Conservation (phyloP, 202 grass and related monocot genomes). For the Panicum hallii region DNA sequence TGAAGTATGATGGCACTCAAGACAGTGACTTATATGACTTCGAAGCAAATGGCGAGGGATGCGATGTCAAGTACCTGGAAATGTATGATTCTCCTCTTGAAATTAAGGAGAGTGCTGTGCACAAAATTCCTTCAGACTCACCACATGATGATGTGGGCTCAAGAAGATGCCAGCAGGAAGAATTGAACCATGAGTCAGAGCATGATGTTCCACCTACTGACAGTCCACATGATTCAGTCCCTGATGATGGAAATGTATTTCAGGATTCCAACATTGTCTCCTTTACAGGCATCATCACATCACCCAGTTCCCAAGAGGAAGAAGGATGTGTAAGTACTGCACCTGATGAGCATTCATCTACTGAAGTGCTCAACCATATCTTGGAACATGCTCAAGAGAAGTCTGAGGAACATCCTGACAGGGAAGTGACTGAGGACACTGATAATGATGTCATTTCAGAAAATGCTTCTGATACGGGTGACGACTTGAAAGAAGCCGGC, state of each 20-base stretch:
- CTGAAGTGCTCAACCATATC: not conserved
- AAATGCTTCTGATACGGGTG: conserved; percentile 39
- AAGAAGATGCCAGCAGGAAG: conserved; percentile 42
- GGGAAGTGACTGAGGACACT: conserved; percentile 32
- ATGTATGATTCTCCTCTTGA: conserved; percentile 40
- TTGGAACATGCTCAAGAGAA: conserved; percentile 27
- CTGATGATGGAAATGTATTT: conserved; percentile 49
- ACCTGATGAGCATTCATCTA: conserved; percentile 19
- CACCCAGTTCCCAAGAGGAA: conserved; percentile 27
- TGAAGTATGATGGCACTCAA: conserved; percentile 71
- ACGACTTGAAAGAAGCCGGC: conserved; percentile 39
- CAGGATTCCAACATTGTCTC: conserved; percentile 24
- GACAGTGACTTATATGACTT: conserved; percentile 55
- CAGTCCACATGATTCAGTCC: conserved; percentile 50
- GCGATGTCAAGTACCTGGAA: conserved; percentile 43
- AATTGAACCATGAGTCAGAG: conserved; percentile 44
- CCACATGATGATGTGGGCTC: conserved; percentile 40
- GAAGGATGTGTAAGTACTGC: conserved; percentile 14
- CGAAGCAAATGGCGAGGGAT: conserved; percentile 53
- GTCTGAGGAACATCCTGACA: conserved; percentile 24
- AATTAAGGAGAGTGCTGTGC: conserved; percentile 38
- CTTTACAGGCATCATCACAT: conserved; percentile 36
- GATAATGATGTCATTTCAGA: conserved; percentile 42
- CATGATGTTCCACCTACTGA: conserved; percentile 44
- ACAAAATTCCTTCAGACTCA: conserved; percentile 50